A percentile compares a stretch with the other conserved stretches of the same genome.
phyloP scores from a whole-genome alignment of 768 basidiomycete species.

The Mycena maculata region DNA sequence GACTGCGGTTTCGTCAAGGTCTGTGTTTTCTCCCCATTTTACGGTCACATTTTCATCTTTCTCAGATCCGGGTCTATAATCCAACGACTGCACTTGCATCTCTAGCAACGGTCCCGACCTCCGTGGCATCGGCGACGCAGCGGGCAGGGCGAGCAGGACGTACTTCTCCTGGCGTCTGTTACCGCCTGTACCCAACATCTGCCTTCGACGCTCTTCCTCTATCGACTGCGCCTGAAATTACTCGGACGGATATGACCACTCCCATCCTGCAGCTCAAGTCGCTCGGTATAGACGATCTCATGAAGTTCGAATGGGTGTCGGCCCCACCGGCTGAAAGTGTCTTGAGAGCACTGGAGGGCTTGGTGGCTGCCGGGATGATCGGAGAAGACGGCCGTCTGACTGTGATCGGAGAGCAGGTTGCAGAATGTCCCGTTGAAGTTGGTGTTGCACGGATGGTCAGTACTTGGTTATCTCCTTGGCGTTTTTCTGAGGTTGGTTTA shows the following conservation, averaged over 20 bases:
- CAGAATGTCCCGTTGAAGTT: slow-evolving; percentile 94
- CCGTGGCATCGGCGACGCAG: slow-evolving; percentile 90
- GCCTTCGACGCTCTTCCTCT: slow-evolving; percentile 69
- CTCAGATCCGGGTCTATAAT: slow-evolving; percentile 90
- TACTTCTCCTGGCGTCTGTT: slow-evolving; percentile 92
- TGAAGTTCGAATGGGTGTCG: slow-evolving; percentile 97
- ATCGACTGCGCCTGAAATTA: slow-evolving; percentile 90
- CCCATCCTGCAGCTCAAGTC: slow-evolving; percentile 95
- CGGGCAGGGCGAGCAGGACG: slow-evolving; percentile 95
- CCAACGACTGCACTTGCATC: slow-evolving; percentile 88
- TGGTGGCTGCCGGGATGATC: slow-evolving; percentile 85
- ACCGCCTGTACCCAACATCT: slow-evolving; percentile 85
- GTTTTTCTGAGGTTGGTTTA: slow-evolving; percentile 44
- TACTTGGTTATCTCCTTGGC: slow-evolving; percentile 11
- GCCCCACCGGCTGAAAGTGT: slow-evolving; percentile 89
- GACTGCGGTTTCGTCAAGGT: slow-evolving; percentile 98
- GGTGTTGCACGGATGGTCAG: slow-evolving; percentile 93
- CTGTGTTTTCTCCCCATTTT: slow-evolving; percentile 10
- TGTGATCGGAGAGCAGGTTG: slow-evolving; percentile 83
- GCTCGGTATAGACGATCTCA: slow-evolving; percentile 92
- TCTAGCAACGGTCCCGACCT: slow-evolving; percentile 84
- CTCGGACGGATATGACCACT: slow-evolving; percentile 89
- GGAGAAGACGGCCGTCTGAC: slow-evolving; percentile 85
- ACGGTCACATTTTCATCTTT: slow-evolving; percentile 1
- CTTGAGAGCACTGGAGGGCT: slow-evolving; percentile 85